Base-by-base conservation (phyloP, 805 yeast genomes). In the Saturnispora quitensis region DNA sequence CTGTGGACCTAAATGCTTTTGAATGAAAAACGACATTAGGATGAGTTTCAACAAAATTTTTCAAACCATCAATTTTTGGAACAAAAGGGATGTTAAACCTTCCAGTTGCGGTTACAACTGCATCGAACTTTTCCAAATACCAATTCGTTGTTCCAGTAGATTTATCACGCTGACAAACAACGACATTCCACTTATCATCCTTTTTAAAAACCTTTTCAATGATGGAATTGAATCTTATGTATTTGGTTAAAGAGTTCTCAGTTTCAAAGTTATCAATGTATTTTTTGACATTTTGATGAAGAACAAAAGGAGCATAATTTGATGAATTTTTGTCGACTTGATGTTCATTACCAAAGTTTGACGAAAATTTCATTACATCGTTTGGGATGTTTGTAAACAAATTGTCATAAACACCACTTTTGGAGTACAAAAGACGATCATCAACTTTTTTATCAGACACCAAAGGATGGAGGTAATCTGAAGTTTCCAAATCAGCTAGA, bases 371-470 rank as follows among this genome's bases (percentile, higher is more conserved):
- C 56, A 72, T 71, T 51, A 68, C 64, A 31, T 68, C 55, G 18
- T 67, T 53, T 1, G 76, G 73, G 40, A 73, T 64, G 55, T 73
- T 73, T 31, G 77, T 72, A 60, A 65, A 73, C n/a, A 73, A 60
- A 40, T 63, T 60, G 2, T 66, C 62, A 50, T 63, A 73, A 6
- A 71, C 48, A 10, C 48, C 56, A 27, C 56, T 53, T 63, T 40
- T 65, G 50, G 36, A 38, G 49, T 54, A 54, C 42, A 50, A 35
- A 10, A 36, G 31, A n/a, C 48, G 36, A 36, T 27, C 35, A 18
- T 40, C 25, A 7, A 45, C 13, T 13, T 33, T 27, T n/a, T 34
- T n/a, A 28, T 18, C 34, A 22, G 42, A 40, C 1, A 15, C 17
- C 4, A 48, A 6, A 9, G 56, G 52, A 18, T 43, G 45, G 5